Conservation (phyloP, 257 asterid species). For the Rhazya stricta region DNA sequence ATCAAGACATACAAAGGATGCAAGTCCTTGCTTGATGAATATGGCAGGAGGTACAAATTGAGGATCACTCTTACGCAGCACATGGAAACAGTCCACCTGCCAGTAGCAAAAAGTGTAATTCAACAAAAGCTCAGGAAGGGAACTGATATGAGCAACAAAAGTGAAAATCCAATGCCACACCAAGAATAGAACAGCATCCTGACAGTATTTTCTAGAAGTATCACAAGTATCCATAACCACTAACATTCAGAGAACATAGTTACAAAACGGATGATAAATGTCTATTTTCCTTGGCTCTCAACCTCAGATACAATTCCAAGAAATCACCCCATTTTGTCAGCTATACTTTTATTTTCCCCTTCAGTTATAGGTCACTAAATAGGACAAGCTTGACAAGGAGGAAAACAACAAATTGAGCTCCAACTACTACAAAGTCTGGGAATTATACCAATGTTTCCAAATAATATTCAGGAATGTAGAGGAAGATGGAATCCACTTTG, state of each 20-base stretch:
- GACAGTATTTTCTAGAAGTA: background rate
- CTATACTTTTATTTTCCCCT: background rate
- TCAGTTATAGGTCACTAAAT: background rate
- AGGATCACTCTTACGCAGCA: slow-evolving; percentile 93
- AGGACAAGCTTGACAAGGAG: background rate
- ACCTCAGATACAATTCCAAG: background rate
- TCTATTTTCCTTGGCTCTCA: background rate
- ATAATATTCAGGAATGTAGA: slow-evolving; percentile 85
- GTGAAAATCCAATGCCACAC: background rate
- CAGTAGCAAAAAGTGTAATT: slow-evolving; percentile 17
- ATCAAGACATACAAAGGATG: slow-evolving; percentile 66
- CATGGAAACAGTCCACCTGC: slow-evolving; percentile 96
- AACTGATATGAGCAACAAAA: background rate
- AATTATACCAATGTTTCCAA: slow-evolving; percentile 77
- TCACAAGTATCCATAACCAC: background rate
- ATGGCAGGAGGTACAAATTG: slow-evolving; percentile 81
- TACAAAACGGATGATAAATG: background rate
- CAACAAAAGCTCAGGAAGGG: slow-evolving; percentile 2
- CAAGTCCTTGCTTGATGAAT: slow-evolving; percentile 81
- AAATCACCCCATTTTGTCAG: background rate
- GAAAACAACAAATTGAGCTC: background rate
- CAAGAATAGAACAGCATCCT: background rate
- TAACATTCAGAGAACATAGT: background rate
- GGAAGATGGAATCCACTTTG: slow-evolving; percentile 65
- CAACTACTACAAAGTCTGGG: slow-evolving; percentile 1